A percentile compares a stretch with the other conserved stretches of the same genome.
phyloP scores from a whole-genome alignment of 192 early-diverging fungal species.

The Oehlia diaphana region DNA sequence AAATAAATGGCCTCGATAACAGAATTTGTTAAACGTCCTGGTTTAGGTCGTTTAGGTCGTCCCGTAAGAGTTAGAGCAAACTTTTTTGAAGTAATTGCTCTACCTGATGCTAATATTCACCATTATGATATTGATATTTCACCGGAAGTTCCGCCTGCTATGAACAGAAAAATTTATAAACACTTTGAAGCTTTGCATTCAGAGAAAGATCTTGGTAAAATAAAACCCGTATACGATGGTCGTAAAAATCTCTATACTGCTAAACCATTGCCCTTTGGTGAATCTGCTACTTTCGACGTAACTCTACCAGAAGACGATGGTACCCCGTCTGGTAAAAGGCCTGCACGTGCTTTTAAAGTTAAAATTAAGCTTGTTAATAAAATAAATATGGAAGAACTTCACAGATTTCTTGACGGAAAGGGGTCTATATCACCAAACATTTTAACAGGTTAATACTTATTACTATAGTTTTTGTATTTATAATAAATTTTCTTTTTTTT shows the following conservation, averaged over 20 bases:
- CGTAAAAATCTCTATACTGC: conserved; percentile 77
- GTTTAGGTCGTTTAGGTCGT: conserved; percentile 48
- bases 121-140: conserved; percentile 83
- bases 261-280: conserved; percentile 50
- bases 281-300: conserved; percentile 63
- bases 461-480: not conserved
- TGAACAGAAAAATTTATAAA: conserved; percentile 68
- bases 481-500: not conserved
- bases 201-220: conserved; percentile 53
- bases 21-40: conserved; percentile 45
- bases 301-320: conserved; percentile 46
- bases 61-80: conserved; percentile 57
- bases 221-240: conserved; percentile 79
- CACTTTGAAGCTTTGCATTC: conserved; percentile 54
- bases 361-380: conserved; percentile 64
- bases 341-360: conserved; percentile 61
- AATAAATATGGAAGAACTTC: conserved; percentile 65
- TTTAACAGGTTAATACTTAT: conserved; percentile 56
- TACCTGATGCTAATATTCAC: conserved; percentile 64
- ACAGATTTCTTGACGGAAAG: conserved; percentile 52
- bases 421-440: not conserved
- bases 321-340: conserved; percentile 32
- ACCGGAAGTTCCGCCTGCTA: conserved; percentile 73
- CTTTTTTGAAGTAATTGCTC: conserved; percentile 69
- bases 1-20: conserved; percentile 15